Percentiles rank a stretch among this genome's conserved stretches.
These are phyloP conservation scores for Skeletonema grethae DNA, from an alignment of 108 stramenopile genomes.

Conservation along the genomic window DNA sequence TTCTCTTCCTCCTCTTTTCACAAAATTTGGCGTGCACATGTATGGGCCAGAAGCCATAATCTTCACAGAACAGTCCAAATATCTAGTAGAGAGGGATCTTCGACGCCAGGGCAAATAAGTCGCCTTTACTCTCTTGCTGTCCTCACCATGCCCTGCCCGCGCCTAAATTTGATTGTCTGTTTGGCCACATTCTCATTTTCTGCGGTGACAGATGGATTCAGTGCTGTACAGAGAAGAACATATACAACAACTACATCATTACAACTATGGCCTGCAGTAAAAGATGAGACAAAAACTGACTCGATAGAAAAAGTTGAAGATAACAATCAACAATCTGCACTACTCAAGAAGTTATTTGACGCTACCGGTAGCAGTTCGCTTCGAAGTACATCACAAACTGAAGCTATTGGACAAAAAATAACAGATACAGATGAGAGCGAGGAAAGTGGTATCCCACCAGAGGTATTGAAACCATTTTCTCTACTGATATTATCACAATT, in stretches of 20 bases:
- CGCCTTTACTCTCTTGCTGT: no score
- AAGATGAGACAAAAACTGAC: not conserved
- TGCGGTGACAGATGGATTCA: not conserved
- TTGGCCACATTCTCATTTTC: not conserved
- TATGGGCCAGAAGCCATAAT: no score
- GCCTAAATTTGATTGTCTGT: not conserved
- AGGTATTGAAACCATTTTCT: conserved; percentile 49
- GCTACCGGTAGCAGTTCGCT: conserved; percentile 4
- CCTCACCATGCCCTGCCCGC: not conserved
- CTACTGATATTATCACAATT: conserved; percentile 72
- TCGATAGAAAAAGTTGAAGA: not conserved
- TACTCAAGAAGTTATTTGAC: conserved; percentile 3
- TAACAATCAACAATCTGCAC: not conserved
- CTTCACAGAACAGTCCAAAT: no score
- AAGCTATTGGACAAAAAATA: conserved; percentile 6
- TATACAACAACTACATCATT: not conserved
- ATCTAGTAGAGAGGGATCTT: no score
- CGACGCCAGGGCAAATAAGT: no score
- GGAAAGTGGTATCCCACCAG: conserved; percentile 12
- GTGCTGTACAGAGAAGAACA: not conserved
- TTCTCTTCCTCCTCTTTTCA: no score
- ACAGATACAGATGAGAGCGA: conserved; percentile 3
- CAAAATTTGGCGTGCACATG: no score
- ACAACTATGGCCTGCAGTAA: not conserved
- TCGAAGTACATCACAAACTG: conserved; percentile 34